Evolutionary conservation across 2,329 filamentous ascomycete species (phyloP).

Genomic region (Colletotrichum phormii): DNA sequence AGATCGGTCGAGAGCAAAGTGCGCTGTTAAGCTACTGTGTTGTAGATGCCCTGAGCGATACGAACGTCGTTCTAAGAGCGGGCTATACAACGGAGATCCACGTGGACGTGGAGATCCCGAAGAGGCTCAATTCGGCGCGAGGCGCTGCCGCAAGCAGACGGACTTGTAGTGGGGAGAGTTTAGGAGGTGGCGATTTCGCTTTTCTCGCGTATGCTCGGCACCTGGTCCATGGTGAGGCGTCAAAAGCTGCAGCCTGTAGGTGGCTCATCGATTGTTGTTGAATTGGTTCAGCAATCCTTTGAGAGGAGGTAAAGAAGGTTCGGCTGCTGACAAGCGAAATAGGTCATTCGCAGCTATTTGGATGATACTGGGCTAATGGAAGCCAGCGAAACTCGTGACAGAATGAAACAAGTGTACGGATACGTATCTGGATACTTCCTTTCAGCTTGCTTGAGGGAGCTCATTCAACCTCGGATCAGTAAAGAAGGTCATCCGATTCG

Average conservation of each 20-base stretch:
- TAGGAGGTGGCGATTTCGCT: slow-evolving; percentile 6
- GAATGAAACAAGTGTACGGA: neutral
- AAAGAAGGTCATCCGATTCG: neutral
- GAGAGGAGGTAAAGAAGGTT: neutral
- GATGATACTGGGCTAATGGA: neutral
- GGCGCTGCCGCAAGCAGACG: slow-evolving; percentile 9
- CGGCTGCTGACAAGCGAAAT: neutral
- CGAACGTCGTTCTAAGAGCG: slow-evolving; percentile 1
- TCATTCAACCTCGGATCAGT: neutral
- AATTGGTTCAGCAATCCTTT: neutral
- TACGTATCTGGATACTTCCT: neutral
- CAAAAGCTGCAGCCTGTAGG: neutral
- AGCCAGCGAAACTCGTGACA: neutral
- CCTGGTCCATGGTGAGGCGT: neutral
- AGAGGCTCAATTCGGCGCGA: slow-evolving; percentile 2
- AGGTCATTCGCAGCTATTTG: neutral
- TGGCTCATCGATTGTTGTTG: neutral
- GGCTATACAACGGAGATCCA: slow-evolving; percentile 12
- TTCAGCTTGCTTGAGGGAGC: neutral
- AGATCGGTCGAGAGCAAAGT: neutral
- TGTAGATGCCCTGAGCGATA: neutral
- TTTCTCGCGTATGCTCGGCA: neutral
- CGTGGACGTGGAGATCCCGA: slow-evolving; percentile 17
- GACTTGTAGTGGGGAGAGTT: neutral
- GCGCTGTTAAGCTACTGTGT: neutral